Evolutionary conservation across 176 grass and related monocot genomes (phyloP), one percentile per base, ranked within the genome.

Genomic region (Tillandsia leiboldiana): DNA sequence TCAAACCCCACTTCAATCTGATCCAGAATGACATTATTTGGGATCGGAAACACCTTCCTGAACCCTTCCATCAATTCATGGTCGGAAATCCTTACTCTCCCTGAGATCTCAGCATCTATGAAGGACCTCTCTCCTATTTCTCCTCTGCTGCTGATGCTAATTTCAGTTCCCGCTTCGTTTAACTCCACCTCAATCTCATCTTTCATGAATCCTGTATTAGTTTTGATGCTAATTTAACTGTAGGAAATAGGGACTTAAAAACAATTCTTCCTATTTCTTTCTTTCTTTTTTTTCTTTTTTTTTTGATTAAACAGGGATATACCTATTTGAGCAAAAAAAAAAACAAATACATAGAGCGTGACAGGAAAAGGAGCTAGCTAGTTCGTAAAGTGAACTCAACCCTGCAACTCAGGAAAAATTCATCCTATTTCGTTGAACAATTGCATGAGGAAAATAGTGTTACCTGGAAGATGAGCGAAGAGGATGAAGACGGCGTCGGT

Each of bases 401-500:
- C 24, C 24, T 1, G 24, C 24, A 24, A 42, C 33, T 42, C 7
- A 33, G 7, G 7, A 42, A 42, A 3, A 42, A 42, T 42, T 42
- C 33, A 7, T 42, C 33, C 33, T 42, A 42, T 42, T 42, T 61
- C 15, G 17, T n/a, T 10, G 56, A 10, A 2, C 22, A 23, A 3
- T 8, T 2, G 11, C n/a, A 7, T 6, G 20, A 52, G 24, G 0
- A 13, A 54, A 52, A 20, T 10, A 9, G 15, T 53, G 2, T 63
- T 96, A 91, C 92, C 92, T 33, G 88, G 88, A 66, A 96, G 80
- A 59, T 91, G 83, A 9, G 75, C 92, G 64, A 96, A 78, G 73
- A 89, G 70, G 67, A 96, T 64, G 72, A 91, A 87, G 50, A 85
- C 82, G 33, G 80, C 70, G 53, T 89, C 85, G 47, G 75, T 89